Base-by-base conservation (phyloP, 2,329 filamentous ascomycete genomes). In the Colletotrichum kahawae region DNA sequence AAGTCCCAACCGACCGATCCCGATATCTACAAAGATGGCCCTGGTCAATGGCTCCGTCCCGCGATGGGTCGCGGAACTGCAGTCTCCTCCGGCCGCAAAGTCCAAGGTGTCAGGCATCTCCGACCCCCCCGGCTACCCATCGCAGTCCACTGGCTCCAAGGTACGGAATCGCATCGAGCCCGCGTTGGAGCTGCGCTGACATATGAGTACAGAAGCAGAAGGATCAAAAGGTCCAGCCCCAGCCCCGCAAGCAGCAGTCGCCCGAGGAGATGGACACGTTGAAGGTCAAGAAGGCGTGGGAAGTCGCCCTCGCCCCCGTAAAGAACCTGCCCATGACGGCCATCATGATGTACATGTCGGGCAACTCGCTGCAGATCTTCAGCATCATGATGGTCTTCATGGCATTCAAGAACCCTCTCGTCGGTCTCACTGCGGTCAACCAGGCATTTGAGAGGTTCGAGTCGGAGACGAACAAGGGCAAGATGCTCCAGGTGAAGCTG, bases 321-420 rank as follows among this genome's bases (percentile, higher is more conserved):
- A 99, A 99, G 88, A 93, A 94, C 83, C 89, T 99, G 62, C 97
- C 97, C 74, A 99, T 99, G 97, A 98, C 97, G 72, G 96, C 93
- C 77, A 96, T 99, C 84, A 98, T 98, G 93, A 98, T 98, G 95
- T 99, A 99, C 90, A 99, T 99, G 97, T 97, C 96, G 36, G 97
- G 97, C 81, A 99, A 98, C 87, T 95, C 95, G 76, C 91, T 99
- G 62, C 97, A 99, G 84, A 98, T 99, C 79, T 99, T 99, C 88
- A 97, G 94, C 85, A 98, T 99, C 86, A 98, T 98, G 95, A 99
- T 98, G 96, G 96, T 98, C 21, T 96, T 96, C 81, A 98, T 98
- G 94, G 93, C 98, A 60, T 99, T 99, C 90, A 98, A 98, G 89
- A 97, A 95, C 79, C 97, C 97, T 12, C 90, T 99, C 76, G 92